Evolutionary conservation across 306 rosid genomes (phyloP).

Genomic region (Hippophae rhamnoides): DNA sequence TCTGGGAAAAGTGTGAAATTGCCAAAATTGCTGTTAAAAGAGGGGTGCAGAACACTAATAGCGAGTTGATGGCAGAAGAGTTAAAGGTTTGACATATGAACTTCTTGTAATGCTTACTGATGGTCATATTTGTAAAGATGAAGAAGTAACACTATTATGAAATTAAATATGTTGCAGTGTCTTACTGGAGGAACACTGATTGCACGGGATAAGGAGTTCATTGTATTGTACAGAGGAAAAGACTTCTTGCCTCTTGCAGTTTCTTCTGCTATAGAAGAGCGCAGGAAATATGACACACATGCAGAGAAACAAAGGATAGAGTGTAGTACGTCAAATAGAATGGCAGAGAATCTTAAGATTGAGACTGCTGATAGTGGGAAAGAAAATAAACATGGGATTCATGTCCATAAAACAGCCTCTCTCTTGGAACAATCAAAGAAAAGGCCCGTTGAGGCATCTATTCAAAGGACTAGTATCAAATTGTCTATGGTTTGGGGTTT

Average conservation of each 20-base stretch:
- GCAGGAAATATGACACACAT: conserved; percentile 36
- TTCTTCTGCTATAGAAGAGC: conserved; percentile 76
- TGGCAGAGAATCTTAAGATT: conserved; percentile 19
- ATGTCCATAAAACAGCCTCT: conserved; percentile 22
- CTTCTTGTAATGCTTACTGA: background rate
- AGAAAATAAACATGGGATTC: conserved; percentile 20
- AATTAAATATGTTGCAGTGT: conserved; percentile 33
- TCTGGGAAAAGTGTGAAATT: conserved; percentile 93
- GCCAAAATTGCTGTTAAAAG: conserved; percentile 86
- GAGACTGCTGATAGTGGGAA: conserved; percentile 23
- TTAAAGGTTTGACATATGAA: conserved; percentile 42
- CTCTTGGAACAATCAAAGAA: conserved; percentile 24
- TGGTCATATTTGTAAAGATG: background rate
- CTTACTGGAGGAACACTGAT: conserved; percentile 86
- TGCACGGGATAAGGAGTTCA: conserved; percentile 71
- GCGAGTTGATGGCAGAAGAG: conserved; percentile 80
- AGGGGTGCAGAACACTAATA: conserved; percentile 81
- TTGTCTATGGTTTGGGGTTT: conserved; percentile 54
- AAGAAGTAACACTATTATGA: background rate
- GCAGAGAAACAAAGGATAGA: conserved; percentile 31
- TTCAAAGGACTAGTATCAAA: conserved; percentile 52
- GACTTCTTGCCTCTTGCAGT: conserved; percentile 79
- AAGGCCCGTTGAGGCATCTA: conserved; percentile 30
- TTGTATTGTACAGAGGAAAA: conserved; percentile 79
- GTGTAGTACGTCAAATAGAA: conserved; percentile 15